phyloP scores from a whole-genome alignment of 2,329 filamentous ascomycete species.

The Claviceps spartinae region DNA sequence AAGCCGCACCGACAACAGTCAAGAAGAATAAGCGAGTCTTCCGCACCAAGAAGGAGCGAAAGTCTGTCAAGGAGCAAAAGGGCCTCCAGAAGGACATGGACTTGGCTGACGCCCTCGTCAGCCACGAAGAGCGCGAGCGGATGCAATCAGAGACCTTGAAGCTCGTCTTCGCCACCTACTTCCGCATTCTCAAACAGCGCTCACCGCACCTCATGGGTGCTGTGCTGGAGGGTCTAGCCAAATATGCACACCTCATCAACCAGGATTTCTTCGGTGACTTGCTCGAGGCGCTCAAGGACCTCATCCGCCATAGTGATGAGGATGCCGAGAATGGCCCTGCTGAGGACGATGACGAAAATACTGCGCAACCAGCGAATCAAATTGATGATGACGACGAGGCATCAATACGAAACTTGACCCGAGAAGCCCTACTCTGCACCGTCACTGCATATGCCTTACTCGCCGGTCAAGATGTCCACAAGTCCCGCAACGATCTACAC shows the following conservation, averaged over 20 bases:
- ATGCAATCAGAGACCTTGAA: conserved; percentile 95
- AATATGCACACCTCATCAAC: conserved; percentile 94
- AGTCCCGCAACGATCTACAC: conserved; percentile 66
- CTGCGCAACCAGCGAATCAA: neutral
- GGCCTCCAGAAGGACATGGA: conserved; percentile 84
- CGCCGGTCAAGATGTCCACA: conserved; percentile 82
- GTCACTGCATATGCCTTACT: conserved; percentile 95
- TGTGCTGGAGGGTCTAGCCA: conserved; percentile 83
- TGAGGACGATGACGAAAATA: conserved; percentile 14
- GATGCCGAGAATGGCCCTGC: conserved; percentile 32
- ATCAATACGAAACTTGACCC: conserved; percentile 56
- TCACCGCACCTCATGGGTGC: conserved; percentile 85
- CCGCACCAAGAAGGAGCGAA: conserved; percentile 76
- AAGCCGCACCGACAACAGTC: conserved; percentile 13
- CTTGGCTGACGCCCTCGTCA: conserved; percentile 79
- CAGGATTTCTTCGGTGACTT: conserved; percentile 97
- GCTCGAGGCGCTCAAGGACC: conserved; percentile 83
- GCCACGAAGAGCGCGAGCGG: conserved; percentile 80
- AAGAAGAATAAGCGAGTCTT: conserved; percentile 69
- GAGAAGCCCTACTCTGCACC: conserved; percentile 84
- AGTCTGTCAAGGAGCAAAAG: conserved; percentile 74
- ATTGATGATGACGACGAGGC: conserved; percentile 25
- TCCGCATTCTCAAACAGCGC: conserved; percentile 79
- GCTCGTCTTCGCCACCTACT: conserved; percentile 89
- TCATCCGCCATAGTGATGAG: conserved; percentile 63